Base-by-base conservation (phyloP, 163 green algal genomes). In the Chloromonas sp. region DNA sequence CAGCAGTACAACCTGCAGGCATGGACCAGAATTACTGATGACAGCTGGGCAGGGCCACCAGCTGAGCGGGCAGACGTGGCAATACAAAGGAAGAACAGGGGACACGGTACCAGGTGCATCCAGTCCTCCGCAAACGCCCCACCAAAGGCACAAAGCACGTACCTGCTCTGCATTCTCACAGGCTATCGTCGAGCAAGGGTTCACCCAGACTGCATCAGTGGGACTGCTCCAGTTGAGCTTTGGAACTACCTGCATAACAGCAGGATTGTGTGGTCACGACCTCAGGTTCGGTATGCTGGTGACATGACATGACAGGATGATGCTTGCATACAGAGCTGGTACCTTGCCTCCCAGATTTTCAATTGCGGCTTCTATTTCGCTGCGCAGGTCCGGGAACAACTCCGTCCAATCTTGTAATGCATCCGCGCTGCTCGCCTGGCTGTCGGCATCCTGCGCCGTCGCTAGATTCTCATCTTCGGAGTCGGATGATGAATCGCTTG, bases 221-320 rank as follows among this genome's bases (percentile, higher is more conserved):
- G 97, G 97, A 66, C 88, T 93, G 87, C 93, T 98, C 97, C 97
- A 99, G 61, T 96, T 98, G 8, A 98, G 89, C 86, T 98, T 98
- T 59, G 97, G 97, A 58, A 95, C 84, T 36, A 98, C 95, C 13
- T 13, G 60, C 60, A 84, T 60, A 74, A 60, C 79, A 36, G 36
- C 36, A 36, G 36, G 36, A 36, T 36, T 36, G 36, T 36, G 36
- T 36, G 36, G 36, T 36, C 36, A 36, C 36, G 36, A 36, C 36
- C 36, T 36, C 36, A 36, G 36, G 36, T 36, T 36, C 36, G 36
- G 36, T 36, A 36, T 36, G 36, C 36, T 36, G 36, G 36, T 36
- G 36, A 36, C 36, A 36, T 36, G 36, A 36, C 36, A 36, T 36
- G 36, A 36, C 36, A 36, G 36, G 36, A 36, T 36, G 36, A 36